Evolutionary conservation across 1,284 basidiomycete species (phyloP).

Genomic region (Trametes versicolor): DNA sequence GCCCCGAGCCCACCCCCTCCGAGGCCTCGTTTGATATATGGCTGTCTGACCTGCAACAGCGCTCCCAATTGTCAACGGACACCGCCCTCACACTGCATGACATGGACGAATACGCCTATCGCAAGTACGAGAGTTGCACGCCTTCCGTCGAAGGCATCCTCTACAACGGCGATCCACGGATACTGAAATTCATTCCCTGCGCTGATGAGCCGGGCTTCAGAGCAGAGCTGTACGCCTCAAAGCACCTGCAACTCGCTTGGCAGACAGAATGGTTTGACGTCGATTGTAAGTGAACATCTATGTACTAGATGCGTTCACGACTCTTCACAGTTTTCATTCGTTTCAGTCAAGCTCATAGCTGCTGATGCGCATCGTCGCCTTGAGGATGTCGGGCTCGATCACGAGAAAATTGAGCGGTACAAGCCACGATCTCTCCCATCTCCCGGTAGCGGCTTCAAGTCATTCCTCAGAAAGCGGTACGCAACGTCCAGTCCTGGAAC

Average conservation of each 20-base stretch:
- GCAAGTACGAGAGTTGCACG: slow-evolving; percentile 49
- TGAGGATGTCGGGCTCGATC: slow-evolving; percentile 2
- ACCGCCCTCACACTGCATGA: neutral
- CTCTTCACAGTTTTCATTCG: neutral
- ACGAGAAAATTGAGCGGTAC: slow-evolving; percentile 14
- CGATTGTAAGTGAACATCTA: slow-evolving; percentile 49
- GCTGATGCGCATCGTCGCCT: slow-evolving; percentile 39
- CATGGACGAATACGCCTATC: slow-evolving; percentile 15
- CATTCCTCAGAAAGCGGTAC: slow-evolving; percentile 9
- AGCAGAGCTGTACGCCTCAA: slow-evolving; percentile 25
- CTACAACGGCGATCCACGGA: slow-evolving; percentile 7
- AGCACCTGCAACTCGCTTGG: slow-evolving; percentile 44
- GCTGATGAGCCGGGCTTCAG: slow-evolving; percentile 49
- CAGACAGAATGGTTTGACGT: slow-evolving; percentile 49
- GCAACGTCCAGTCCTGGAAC: neutral
- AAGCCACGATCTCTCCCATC: slow-evolving; percentile 6
- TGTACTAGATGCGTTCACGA: neutral
- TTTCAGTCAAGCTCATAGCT: slow-evolving; percentile 40
- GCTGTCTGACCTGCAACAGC: neutral
- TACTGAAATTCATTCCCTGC: slow-evolving; percentile 46
- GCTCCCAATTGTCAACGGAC: neutral
- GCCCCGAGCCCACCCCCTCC: neutral
- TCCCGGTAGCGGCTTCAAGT: neutral
- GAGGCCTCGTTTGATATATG: neutral
- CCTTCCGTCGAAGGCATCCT: slow-evolving; percentile 40